Percentiles rank a stretch among this genome's conserved stretches.
Conservation (phyloP, 2,329 filamentous ascomycete species). For the Hirsutella minnesotensis region DNA sequence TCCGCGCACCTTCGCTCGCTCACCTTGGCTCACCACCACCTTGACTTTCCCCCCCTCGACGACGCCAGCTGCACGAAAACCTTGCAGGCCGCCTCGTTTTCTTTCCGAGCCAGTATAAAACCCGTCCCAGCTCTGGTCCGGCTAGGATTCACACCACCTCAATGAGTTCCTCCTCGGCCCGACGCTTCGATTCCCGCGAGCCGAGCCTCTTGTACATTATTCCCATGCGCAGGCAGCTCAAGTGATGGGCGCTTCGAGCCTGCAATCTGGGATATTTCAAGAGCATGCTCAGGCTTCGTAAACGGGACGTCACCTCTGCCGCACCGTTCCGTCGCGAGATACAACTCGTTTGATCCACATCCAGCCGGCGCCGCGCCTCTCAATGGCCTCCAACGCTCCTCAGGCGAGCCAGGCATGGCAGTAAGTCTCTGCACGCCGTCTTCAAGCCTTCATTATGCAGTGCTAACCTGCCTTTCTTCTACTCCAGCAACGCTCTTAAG, state of each 20-base stretch:
- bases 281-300: slow-evolving; percentile 22
- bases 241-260: slow-evolving; percentile 22
- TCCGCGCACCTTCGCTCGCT: slow-evolving; percentile 6
- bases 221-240: slow-evolving; percentile 12
- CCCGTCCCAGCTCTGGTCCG: slow-evolving; percentile 4
- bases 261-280: slow-evolving; percentile 16
- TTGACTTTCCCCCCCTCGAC: background rate
- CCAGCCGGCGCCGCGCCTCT: background rate
- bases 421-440: slow-evolving; percentile 15
- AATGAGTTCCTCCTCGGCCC: slow-evolving; percentile 24
- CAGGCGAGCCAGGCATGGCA: slow-evolving; percentile 26
- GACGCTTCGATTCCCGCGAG: slow-evolving; percentile 22
- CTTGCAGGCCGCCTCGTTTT: background rate
- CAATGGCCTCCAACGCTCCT: slow-evolving; percentile 8
- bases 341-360: background rate
- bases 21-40: slow-evolving; percentile 1
- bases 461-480: too few species aligned
- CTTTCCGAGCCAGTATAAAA: background rate
- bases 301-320: slow-evolving; percentile 8
- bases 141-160: slow-evolving; percentile 12
- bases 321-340: slow-evolving; percentile 1
- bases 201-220: slow-evolving; percentile 20
- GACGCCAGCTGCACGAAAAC: background rate
- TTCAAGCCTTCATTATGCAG: too few species aligned
- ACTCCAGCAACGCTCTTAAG: slow-evolving; percentile 30